These are phyloP conservation scores for Chamaecyparis obtusa DNA, from an alignment of 75 land plant species.

Conservation along the genomic window DNA sequence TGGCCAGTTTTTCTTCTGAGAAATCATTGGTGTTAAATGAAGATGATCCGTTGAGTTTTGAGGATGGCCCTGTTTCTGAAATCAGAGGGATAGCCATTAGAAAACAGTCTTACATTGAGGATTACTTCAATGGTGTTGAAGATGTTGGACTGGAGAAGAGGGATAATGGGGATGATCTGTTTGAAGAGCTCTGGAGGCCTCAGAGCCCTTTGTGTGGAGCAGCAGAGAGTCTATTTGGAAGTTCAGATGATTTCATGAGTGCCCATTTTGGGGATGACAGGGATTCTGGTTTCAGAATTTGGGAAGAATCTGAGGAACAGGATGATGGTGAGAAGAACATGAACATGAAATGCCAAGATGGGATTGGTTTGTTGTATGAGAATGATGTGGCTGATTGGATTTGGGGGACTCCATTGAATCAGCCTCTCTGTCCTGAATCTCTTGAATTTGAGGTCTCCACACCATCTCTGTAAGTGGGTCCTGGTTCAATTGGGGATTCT, in stretches of 20 bases:
- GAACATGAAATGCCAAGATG: background rate
- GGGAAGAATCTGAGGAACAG: background rate
- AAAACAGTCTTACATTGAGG: background rate
- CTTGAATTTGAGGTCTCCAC: background rate
- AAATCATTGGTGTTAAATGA: background rate
- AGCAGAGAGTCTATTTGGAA: background rate
- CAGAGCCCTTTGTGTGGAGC: background rate
- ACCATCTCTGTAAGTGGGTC: background rate
- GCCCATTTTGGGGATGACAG: background rate
- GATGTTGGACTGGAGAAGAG: background rate
- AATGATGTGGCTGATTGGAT: background rate
- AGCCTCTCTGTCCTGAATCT: background rate
- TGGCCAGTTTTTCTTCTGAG: background rate
- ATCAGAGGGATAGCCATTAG: background rate
- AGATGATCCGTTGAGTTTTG: background rate
- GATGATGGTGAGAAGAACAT: background rate
- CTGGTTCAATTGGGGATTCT: background rate
- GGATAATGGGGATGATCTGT: background rate
- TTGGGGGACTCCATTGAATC: background rate
- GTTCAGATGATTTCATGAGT: background rate
- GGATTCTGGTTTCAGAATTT: background rate
- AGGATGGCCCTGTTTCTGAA: background rate
- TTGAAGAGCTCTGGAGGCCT: slow-evolving; percentile 5
- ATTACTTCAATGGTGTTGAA: background rate
- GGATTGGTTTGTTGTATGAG: background rate